A percentile compares a stretch with the other conserved stretches of the same genome.
Evolutionary conservation across 1,139 yeast species (phyloP).

Genomic region (Sugiyamaella castrensis): DNA sequence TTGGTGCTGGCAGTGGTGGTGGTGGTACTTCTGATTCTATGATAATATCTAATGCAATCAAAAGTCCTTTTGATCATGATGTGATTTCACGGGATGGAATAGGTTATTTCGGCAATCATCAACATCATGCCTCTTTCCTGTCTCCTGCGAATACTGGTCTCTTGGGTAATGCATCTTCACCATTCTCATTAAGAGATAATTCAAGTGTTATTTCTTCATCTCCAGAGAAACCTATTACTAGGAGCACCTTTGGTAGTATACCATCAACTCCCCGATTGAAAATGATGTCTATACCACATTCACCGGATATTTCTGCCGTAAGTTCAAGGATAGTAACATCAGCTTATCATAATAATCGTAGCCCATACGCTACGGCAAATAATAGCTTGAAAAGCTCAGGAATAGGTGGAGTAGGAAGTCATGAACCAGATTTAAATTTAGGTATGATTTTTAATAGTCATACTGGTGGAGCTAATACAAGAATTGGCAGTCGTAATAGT

Average conservation of each 20-base stretch:
- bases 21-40: slow-evolving; percentile 1
- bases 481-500: slow-evolving; percentile 24
- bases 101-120: slow-evolving; percentile 14
- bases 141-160: not conserved
- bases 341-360: slow-evolving; percentile 1
- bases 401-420: slow-evolving; percentile 13
- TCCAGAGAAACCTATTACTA: slow-evolving; percentile 27
- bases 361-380: slow-evolving; percentile 14
- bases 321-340: slow-evolving; percentile 5
- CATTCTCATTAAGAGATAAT: slow-evolving; percentile 20
- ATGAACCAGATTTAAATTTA: slow-evolving; percentile 22
- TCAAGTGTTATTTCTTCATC: slow-evolving; percentile 25
- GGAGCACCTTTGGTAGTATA: slow-evolving; percentile 4
- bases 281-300: slow-evolving; percentile 4
- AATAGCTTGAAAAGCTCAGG: slow-evolving; percentile 13
- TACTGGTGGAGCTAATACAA: slow-evolving; percentile 20
- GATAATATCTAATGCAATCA: slow-evolving; percentile 5
- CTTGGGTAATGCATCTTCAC: slow-evolving; percentile 5
- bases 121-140: not conserved
- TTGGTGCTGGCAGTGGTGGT: slow-evolving; percentile 1
- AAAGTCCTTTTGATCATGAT: slow-evolving; percentile 22
- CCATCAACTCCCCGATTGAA: slow-evolving; percentile 11
- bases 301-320: slow-evolving; percentile 12
- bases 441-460: slow-evolving; percentile 18
- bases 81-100: slow-evolving; percentile 19